Evolutionary conservation across 352 stramenopile species (phyloP).

Genomic region (Globisporangium uncinulatum): DNA sequence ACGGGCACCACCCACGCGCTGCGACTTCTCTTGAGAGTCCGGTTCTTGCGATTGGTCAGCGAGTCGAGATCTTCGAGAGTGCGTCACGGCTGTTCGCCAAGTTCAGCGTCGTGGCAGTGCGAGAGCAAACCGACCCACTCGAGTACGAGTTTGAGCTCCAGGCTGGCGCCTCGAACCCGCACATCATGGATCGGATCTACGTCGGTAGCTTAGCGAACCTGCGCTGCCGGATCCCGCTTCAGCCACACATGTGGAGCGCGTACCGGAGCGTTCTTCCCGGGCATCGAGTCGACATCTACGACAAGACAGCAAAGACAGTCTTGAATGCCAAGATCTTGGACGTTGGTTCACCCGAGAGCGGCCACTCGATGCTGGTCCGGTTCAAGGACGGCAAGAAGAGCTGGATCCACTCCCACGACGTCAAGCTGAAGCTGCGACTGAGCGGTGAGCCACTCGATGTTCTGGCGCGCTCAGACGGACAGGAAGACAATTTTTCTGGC

Average conservation of each 20-base stretch:
- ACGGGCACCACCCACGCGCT: constrained; percentile 4
- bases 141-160: constrained; percentile 24
- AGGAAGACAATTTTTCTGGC: too few species aligned
- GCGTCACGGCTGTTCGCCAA: constrained; percentile 22
- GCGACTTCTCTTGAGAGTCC: constrained; percentile 5
- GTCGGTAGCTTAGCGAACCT: constrained; percentile 9
- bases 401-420: constrained; percentile 19
- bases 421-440: constrained; percentile 25
- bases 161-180: background rate
- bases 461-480: background rate
- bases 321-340: constrained; percentile 19
- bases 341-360: constrained; percentile 3
- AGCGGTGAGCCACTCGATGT: constrained; percentile 9
- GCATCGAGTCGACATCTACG: constrained; percentile 24
- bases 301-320: constrained; percentile 16
- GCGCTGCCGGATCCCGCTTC: constrained; percentile 20
- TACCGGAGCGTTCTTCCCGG: constrained; percentile 17
- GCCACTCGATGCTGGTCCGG: constrained; percentile 17
- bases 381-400: constrained; percentile 22
- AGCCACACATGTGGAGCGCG: constrained; percentile 18
- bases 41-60: constrained; percentile 15
- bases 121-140: constrained; percentile 4
- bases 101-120: constrained; percentile 17
- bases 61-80: constrained; percentile 25
- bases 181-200: background rate